Evolutionary conservation across 2,329 filamentous ascomycete genomes (phyloP), one percentile per base, ranked within the genome.

Genomic region (Chalaropsis ovoidea): DNA sequence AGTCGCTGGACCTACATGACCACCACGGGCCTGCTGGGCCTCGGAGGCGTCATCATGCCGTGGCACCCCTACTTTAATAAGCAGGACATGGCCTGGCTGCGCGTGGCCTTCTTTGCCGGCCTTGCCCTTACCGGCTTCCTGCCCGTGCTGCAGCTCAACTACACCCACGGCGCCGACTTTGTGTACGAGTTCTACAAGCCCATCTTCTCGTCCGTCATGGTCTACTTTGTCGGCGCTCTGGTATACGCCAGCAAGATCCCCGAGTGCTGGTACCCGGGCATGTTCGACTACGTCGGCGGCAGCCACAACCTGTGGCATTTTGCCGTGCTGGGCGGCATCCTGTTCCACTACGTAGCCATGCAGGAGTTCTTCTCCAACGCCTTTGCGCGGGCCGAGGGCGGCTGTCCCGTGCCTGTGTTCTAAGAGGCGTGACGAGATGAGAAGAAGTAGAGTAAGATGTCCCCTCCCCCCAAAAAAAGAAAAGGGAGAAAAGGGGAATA

Each of bases 271-370:
- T 88, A 82, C 70, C 94, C 94, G 0, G 94, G 94, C 62, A 84
- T 88, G 73, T 99, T 99, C 71, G 94, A 99, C 76, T 97, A 97
- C 74, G 82, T 95, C 49, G 94, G 94, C 47, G 92, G 90, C 58
- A 95, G 90, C 74, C 94, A 99, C 77, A 99, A 99, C 75, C 85
- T 99, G 67, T 99, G 94, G 94, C 94, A 99, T 75, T 77, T 95
- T 42, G 94, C 94, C 7, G 94, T 99, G 11, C 79, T 99, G 35
- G 90, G 92, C 17, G 94, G 94, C 11, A 99, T 99, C 67, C 76
- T 97, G n/a, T 97, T 96, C 74, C 94, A 99, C 75, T 99, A 97
- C 76, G 82, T 83, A 24, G 94, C 94, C 19, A 96, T 99, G 93
- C 89, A 96, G 75, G 84, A 91, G 65, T 94, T 99, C 75, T 99